These are phyloP conservation scores for Leishmania gerbilli DNA, from an alignment of 208 protist genomes.

Conservation along the genomic window DNA sequence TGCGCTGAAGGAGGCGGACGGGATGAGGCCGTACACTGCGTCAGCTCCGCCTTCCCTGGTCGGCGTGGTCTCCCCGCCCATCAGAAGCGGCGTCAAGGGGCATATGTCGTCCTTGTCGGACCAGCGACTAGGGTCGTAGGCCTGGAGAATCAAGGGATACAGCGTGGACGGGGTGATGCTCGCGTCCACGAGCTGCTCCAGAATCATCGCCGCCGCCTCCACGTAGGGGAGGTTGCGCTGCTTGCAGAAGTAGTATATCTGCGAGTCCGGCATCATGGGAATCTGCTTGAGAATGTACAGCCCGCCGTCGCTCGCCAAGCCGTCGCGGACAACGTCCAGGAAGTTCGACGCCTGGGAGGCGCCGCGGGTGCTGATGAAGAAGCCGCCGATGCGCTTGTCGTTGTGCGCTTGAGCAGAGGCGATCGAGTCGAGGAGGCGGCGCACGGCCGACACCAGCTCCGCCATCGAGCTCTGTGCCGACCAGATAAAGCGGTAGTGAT, in stretches of 20 bases:
- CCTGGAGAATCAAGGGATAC: conserved; percentile 56
- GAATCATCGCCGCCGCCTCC: conserved; percentile 63
- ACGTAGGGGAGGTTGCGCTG: conserved; percentile 61
- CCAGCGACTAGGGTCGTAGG: conserved; percentile 77
- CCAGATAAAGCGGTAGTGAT: conserved; percentile 68
- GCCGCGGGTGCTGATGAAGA: conserved; percentile 75
- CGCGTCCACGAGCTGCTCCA: conserved; percentile 79
- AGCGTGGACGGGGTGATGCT: conserved; percentile 58
- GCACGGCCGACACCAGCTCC: conserved; percentile 40
- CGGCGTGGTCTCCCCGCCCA: neutral
- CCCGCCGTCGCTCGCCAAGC: conserved; percentile 79
- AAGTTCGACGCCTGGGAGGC: conserved; percentile 45
- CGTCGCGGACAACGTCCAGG: conserved; percentile 69
- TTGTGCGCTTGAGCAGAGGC: conserved; percentile 4
- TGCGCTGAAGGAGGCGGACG: conserved; percentile 21
- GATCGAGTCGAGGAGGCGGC: conserved; percentile 18
- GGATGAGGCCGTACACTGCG: neutral
- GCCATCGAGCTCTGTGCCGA: conserved; percentile 40
- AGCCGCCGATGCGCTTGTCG: conserved; percentile 8
- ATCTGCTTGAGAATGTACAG: conserved; percentile 75
- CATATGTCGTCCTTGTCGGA: conserved; percentile 56
- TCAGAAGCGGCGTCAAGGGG: conserved; percentile 52
- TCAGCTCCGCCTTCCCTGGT: neutral
- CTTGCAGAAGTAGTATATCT: conserved; percentile 59
- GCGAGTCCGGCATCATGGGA: conserved; percentile 60